These are phyloP conservation scores for Eleusine coracana DNA, from an alignment of 176 grass and related monocot species.

Conservation along the genomic window DNA sequence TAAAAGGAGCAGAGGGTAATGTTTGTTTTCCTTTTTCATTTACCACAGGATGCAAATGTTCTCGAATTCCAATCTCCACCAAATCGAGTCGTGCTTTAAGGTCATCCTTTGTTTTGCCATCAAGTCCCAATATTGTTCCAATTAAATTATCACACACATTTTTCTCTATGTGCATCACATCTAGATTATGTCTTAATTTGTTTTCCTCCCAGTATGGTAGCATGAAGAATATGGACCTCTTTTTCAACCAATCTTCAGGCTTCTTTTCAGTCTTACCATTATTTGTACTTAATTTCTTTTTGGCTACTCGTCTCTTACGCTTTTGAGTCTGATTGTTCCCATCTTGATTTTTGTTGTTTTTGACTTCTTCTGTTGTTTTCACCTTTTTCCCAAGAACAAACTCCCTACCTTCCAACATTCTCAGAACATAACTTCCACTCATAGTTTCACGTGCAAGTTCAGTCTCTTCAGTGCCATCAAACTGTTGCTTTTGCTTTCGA, in stretches of 20 bases:
- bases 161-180: conserved; percentile 35
- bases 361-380: background rate
- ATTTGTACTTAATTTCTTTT: background rate
- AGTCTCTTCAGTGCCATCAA: background rate
- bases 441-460: background rate
- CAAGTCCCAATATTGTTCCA: background rate
- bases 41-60: background rate
- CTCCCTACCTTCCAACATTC: background rate
- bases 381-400: too few relatives aligned
- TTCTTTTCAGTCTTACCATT: background rate
- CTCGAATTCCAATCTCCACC: background rate
- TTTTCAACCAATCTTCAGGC: background rate
- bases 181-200: conserved; percentile 21
- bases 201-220: background rate
- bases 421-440: background rate
- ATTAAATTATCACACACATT: conserved; percentile 32
- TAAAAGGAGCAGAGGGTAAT: background rate
- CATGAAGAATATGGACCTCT: background rate
- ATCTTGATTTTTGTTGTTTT: background rate
- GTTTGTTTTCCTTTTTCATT: background rate
- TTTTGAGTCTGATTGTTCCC: background rate
- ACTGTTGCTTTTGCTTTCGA: background rate
- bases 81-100: background rate
- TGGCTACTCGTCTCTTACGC: background rate
- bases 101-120: background rate